Conservation (phyloP, 2,329 filamentous ascomycete genomes). For the Cladobotryum mycophilum region DNA sequence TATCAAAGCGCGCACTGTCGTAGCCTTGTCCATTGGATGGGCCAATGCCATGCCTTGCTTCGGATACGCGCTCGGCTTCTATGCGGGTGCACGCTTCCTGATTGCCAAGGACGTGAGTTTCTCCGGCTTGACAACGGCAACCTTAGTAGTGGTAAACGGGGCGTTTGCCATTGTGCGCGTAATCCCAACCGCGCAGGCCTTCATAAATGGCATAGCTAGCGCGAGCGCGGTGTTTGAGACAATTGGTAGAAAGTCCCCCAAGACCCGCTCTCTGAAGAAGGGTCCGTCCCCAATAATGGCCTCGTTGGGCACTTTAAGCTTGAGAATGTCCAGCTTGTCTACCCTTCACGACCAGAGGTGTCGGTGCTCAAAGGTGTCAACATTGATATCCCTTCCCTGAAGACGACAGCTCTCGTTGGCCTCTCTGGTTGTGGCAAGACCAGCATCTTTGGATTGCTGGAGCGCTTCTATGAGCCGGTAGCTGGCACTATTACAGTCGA, state of each 20-base stretch:
- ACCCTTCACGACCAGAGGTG: conserved; percentile 90
- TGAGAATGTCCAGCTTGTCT: conserved; percentile 81
- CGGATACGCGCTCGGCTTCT: conserved; percentile 59
- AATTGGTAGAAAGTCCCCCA: conserved; percentile 64
- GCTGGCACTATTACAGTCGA: conserved; percentile 73
- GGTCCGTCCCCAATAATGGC: conserved; percentile 58
- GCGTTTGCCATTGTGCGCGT: conserved; percentile 76
- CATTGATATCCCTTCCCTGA: conserved; percentile 77
- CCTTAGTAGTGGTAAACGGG: conserved; percentile 76
- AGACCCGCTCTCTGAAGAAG: conserved; percentile 62
- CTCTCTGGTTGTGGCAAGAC: conserved; percentile 92
- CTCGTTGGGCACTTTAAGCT: conserved; percentile 78
- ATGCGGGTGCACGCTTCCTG: conserved; percentile 67
- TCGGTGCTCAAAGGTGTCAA: conserved; percentile 79
- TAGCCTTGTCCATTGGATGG: no score
- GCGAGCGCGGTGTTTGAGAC: conserved; percentile 78
- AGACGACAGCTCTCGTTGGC: conserved; percentile 88
- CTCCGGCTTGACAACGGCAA: conserved; percentile 64
- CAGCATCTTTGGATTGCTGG: conserved; percentile 86
- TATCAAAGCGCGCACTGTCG: conserved; percentile 34
- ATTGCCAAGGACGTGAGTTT: conserved; percentile 57
- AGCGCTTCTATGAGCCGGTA: conserved; percentile 90
- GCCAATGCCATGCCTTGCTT: no score
- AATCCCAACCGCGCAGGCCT: conserved; percentile 69
- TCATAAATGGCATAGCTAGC: conserved; percentile 69